Base-by-base conservation (phyloP, 176 grass and related monocot genomes). In the Tillandsia fasciculata region DNA sequence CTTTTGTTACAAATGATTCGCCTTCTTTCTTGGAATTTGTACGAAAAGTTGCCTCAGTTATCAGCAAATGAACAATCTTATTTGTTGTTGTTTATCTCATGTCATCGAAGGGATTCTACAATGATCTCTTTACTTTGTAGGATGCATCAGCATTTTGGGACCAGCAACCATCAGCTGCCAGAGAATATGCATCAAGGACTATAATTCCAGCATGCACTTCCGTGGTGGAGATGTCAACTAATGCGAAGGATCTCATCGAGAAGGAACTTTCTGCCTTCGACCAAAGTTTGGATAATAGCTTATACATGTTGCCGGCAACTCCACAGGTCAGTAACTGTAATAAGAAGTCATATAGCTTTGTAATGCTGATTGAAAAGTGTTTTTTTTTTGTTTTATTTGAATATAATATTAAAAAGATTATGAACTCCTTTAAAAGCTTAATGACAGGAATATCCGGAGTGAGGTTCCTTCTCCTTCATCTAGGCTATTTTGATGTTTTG, bases 111-210 rank as follows among this genome's bases (percentile, higher is more conserved):
- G 22, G 10, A 61, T 20, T 61, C 33, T 23, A 61, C 54, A 10
- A 4, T 59, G 54, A 59, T 17, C 15, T 48, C 48, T 76, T 9
- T 61, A 9, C 12, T 20, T 66, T 77, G 70, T 74, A 97, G 94
- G 94, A 97, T 53, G 89, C 94, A 77, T 92, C 87, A 15, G 59
- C 94, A 79, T 93, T 90, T 89, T 97, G 94, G 94, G 94, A 93
- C 67, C 94, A 97, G 47, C 89, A 93, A 69, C 94, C 87, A 74
- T 81, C 93, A 75, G 83, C 86, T 59, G 89, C 94, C 63, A 87
- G 82, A 75, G 89, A 84, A 68, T 92, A 93, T 90, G 86, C 94
- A 66, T 80, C 77, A 69, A 87, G 72, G 80, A 97, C 89, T 48
- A 88, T 97, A 18, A 77, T 87, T 67, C 94, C 94, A 79, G 84